Evolutionary conservation across 2,329 filamentous ascomycete genomes (phyloP).

Genomic region (Elsinoe necatrix): DNA sequence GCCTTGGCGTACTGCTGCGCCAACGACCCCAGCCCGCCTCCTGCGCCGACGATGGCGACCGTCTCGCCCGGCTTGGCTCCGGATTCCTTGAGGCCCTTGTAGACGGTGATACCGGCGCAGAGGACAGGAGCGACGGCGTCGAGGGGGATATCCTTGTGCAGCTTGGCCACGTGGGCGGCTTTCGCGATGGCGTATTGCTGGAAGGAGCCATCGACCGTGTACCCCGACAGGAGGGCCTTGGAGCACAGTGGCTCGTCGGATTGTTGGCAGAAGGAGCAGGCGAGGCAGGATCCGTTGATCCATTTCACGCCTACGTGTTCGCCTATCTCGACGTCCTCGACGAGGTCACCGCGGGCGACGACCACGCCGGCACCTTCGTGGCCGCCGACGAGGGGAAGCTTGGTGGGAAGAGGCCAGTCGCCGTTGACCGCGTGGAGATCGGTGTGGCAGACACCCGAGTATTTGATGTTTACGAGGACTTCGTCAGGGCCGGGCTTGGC

Average conservation of each 20-base stretch:
- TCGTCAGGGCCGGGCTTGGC: constrained; percentile 75
- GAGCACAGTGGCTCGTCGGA: constrained; percentile 76
- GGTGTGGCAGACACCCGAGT: constrained; percentile 84
- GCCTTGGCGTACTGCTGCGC: constrained; percentile 83
- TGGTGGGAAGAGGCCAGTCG: constrained; percentile 79
- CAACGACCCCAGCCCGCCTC: constrained; percentile 70
- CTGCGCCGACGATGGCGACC: constrained; percentile 78
- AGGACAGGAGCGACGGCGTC: constrained; percentile 72
- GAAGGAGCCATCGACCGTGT: constrained; percentile 88
- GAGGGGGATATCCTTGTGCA: constrained; percentile 67
- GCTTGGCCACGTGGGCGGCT: constrained; percentile 72
- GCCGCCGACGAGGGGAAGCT: constrained; percentile 78
- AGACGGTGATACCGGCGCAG: constrained; percentile 79
- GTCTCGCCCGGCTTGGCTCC: constrained; percentile 64
- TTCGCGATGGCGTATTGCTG: constrained; percentile 88
- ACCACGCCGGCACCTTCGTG: constrained; percentile 72
- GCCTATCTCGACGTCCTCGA: constrained; percentile 69
- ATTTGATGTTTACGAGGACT: constrained; percentile 86
- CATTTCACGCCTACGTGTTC: constrained; percentile 84
- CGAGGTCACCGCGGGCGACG: constrained; percentile 68
- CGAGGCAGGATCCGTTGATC: constrained; percentile 80
- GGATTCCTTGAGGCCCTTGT: constrained; percentile 86
- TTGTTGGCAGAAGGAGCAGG: constrained; percentile 74
- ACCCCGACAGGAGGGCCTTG: constrained; percentile 69
- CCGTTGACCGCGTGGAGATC: constrained; percentile 75